These are phyloP conservation scores for Fagopyrum tataricum DNA, from an alignment of 148 eudicot species.

Conservation along the genomic window DNA sequence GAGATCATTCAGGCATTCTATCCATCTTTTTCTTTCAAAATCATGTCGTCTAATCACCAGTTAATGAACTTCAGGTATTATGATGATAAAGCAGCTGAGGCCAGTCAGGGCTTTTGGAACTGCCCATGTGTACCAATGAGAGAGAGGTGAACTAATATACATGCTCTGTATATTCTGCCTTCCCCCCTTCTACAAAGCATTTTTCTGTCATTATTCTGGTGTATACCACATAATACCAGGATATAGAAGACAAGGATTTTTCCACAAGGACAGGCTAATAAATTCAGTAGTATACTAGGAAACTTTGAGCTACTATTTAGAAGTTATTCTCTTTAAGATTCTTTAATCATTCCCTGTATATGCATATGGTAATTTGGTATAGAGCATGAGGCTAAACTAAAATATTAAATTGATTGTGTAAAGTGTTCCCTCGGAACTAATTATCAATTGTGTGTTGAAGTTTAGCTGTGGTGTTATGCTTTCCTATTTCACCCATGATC, in stretches of 20 bases:
- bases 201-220: not conserved
- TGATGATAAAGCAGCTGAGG: constrained; percentile 95
- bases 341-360: not conserved
- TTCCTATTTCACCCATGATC: not conserved
- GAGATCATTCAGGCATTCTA: not conserved
- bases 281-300: not conserved
- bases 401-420: not conserved
- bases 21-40: not conserved
- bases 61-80: constrained; percentile 56
- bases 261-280: not conserved
- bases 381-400: not conserved
- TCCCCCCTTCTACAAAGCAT: not conserved
- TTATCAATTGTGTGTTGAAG: not conserved
- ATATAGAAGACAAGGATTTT: not conserved
- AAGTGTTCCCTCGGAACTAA: not conserved
- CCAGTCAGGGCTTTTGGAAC: constrained; percentile 90
- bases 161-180: not conserved
- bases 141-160: constrained; percentile 51
- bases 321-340: not conserved
- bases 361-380: not conserved
- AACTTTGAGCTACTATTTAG: not conserved
- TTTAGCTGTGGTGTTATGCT: not conserved
- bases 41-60: not conserved
- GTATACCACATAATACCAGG: not conserved
- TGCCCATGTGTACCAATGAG: constrained; percentile 99